Evolutionary conservation across 1,139 yeast genomes (phyloP), one percentile per base, ranked within the genome.

Genomic region (Magnusiomyces suaveolens): DNA sequence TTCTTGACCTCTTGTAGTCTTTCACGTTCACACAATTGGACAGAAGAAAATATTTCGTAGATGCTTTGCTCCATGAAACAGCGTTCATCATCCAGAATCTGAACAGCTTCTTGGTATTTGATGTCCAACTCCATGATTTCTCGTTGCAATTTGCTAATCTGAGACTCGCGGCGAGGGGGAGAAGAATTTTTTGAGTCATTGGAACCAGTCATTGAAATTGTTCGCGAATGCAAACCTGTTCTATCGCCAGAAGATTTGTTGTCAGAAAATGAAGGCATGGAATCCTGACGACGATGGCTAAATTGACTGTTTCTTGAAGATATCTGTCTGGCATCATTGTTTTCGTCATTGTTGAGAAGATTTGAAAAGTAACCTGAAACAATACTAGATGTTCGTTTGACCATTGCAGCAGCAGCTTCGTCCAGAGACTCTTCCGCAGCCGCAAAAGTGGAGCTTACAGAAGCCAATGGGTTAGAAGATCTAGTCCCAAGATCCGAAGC

Each of bases 11-110:
- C 88, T 55, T 75, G 75, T 53, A 83, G 70, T 62, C 95, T 75
- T 66, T 86, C 94, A 47, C 80, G 69, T 69, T 87, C 95, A 65
- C 90, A 84, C 61, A 81, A 81, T 66, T 86, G 89, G 82, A 86
- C 79, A 64, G 81, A 81, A 1, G 82, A 69, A 55, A 83, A 71
- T 61, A 83, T 85, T 59, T 83, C 87, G 70, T 82, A 77, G 49
- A 85, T 76, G 44, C 79, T 66, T 61, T 81, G 87, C 67, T 87
- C 95, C 60, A 84, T 73, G 48, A 80, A 81, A 65, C 92, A 84
- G 56, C 95, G 76, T 50, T 79, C 67, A 43, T 72, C 70, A 63
- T 87, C 95, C 60, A 85, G 72, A 50, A 79, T 81, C 48, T 75
- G 66, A 2, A 84, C 80, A 49, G 77, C 76, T 43, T 72, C 70